Conservation (phyloP, 163 green algal genomes). For the Scenedesmus sp. region DNA sequence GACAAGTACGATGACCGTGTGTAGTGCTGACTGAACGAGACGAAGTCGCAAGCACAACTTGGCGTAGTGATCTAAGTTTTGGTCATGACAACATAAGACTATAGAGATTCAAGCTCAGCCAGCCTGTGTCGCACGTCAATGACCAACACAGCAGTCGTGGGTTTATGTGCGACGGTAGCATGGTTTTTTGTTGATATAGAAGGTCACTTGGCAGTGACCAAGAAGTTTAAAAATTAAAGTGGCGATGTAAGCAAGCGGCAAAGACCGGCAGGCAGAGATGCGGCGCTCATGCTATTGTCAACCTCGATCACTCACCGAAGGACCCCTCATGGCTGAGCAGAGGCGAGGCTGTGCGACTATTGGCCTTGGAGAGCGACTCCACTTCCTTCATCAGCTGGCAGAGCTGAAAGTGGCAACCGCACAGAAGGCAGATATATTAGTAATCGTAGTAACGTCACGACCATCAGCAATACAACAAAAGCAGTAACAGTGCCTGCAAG, state of each 20-base stretch:
- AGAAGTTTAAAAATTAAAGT: not conserved
- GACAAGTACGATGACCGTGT: not conserved
- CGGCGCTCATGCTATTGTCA: not conserved
- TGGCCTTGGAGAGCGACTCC: not conserved
- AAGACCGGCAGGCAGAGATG: not conserved
- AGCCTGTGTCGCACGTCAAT: not conserved
- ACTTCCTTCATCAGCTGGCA: conserved; percentile 5
- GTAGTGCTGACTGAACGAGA: not conserved
- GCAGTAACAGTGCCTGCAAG: not conserved
- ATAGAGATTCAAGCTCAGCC: no score
- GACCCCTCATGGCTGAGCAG: not conserved
- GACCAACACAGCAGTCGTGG: not conserved
- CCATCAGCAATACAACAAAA: not conserved
- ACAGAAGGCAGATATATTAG: not conserved
- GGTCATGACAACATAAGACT: no score
- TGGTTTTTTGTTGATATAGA: no score
- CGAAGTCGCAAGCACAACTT: not conserved
- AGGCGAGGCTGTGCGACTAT: not conserved
- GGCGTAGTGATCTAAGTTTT: no score
- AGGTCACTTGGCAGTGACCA: not conserved
- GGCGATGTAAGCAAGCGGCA: not conserved
- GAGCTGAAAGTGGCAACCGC: not conserved
- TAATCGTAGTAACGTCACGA: not conserved
- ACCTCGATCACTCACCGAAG: not conserved
- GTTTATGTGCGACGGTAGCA: not conserved